phyloP scores from a whole-genome alignment of 192 early-diverging fungal species.

The Spizellomyces punctatus region DNA sequence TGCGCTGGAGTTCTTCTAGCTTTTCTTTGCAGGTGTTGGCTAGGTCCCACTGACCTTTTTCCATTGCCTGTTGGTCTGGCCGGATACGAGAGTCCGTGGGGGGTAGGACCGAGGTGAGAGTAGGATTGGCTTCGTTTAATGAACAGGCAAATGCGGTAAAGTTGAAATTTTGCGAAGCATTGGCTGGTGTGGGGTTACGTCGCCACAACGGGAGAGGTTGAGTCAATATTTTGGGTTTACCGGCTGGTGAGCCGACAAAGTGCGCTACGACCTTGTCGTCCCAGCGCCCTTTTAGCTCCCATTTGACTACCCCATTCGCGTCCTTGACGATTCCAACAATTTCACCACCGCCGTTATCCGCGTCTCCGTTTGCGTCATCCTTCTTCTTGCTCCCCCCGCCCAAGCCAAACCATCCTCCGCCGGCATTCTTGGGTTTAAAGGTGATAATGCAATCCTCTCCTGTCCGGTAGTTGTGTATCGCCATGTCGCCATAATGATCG shows the following conservation, averaged over 20 bases:
- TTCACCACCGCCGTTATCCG: conserved; percentile 32
- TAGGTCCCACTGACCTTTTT: conserved; percentile 76
- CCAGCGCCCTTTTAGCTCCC: conserved; percentile 41
- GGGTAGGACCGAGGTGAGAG: conserved; percentile 64
- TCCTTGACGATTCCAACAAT: conserved; percentile 43
- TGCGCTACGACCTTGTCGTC: conserved; percentile 30
- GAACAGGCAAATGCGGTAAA: conserved; percentile 77
- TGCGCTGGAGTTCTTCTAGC: conserved; percentile 76
- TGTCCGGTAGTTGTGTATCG: conserved; percentile 80
- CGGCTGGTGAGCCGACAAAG: conserved; percentile 8
- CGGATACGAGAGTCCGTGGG: conserved; percentile 83
- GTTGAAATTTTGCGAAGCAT: conserved; percentile 56
- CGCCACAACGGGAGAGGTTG: conserved; percentile 20
- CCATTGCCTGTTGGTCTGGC: conserved; percentile 87
- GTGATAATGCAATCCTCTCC: conserved; percentile 76
- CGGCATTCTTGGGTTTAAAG: conserved; percentile 66
- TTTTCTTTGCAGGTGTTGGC: conserved; percentile 73
- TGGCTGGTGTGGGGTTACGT: conserved; percentile 21
- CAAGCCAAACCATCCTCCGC: conserved; percentile 58
- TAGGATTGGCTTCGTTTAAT: conserved; percentile 69
- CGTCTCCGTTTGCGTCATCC: conserved; percentile 41
- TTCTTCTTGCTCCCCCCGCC: conserved; percentile 68
- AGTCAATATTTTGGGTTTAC: neutral
- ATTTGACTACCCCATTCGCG: conserved; percentile 32
- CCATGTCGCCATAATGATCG: conserved; percentile 84